These are phyloP conservation scores for Eucalyptus marginata DNA, from an alignment of 345 rosid genomes.

Conservation along the genomic window DNA sequence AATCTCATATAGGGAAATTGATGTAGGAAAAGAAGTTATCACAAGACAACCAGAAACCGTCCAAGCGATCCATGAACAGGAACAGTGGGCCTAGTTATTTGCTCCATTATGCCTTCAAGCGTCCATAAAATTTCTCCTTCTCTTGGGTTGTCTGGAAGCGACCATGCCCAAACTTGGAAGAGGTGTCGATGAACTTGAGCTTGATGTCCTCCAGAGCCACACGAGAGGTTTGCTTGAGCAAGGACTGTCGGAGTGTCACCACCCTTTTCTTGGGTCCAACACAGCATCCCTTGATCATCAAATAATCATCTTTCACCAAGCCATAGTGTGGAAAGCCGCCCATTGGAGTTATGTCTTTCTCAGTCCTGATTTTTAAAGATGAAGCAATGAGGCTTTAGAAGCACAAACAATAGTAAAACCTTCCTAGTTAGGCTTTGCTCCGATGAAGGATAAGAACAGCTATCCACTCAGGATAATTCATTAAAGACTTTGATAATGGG, in stretches of 20 bases:
- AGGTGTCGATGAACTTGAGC: slow-evolving; percentile 65
- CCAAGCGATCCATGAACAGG: not conserved
- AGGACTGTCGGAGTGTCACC: slow-evolving; percentile 58
- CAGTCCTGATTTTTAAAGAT: slow-evolving; percentile 34
- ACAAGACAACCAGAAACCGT: not conserved
- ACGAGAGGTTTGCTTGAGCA: slow-evolving; percentile 65
- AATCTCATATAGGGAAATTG: not conserved
- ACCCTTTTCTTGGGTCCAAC: slow-evolving; percentile 90
- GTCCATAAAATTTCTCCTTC: slow-evolving; percentile 47
- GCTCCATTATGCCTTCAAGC: slow-evolving; percentile 34
- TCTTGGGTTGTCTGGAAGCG: slow-evolving; percentile 61
- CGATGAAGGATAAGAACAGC: not conserved
- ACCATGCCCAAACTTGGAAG: slow-evolving; percentile 58
- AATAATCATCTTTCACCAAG: slow-evolving; percentile 54
- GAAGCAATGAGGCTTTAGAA: not conserved
- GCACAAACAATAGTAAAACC: not conserved
- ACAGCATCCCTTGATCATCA: slow-evolving; percentile 80
- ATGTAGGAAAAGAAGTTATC: not conserved
- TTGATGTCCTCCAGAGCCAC: slow-evolving; percentile 54
- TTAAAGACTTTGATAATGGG: not conserved
- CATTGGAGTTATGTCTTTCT: slow-evolving; percentile 67
- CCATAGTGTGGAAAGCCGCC: slow-evolving; percentile 88
- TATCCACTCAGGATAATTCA: not conserved
- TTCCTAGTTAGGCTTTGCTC: not conserved
- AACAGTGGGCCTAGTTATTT: not conserved